Conservation (phyloP, 352 stramenopile genomes). For the Phytophthora ohioensis region DNA sequence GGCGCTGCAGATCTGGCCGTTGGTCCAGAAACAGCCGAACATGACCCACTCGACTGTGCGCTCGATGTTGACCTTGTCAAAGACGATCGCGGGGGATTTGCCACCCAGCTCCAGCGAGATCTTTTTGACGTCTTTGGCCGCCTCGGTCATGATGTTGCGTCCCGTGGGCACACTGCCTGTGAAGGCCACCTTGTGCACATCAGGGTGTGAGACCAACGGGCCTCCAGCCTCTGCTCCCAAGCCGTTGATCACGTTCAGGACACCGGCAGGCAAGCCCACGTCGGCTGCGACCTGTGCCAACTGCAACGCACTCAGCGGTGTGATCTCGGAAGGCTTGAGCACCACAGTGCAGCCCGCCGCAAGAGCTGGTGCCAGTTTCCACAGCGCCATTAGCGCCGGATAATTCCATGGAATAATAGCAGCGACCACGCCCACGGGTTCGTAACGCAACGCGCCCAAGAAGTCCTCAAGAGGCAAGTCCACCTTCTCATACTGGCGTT, state of each 20-base stretch:
- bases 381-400: slow-evolving; percentile 62
- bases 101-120: slow-evolving; percentile 64
- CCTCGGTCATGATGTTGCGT: slow-evolving; percentile 30
- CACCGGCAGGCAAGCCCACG: slow-evolving; percentile 62
- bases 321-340: slow-evolving; percentile 83
- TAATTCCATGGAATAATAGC: slow-evolving; percentile 68
- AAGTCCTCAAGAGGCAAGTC: slow-evolving; percentile 60
- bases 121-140: slow-evolving; percentile 40
- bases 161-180: slow-evolving; percentile 33
- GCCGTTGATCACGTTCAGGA: slow-evolving; percentile 78
- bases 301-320: slow-evolving; percentile 89
- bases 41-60: slow-evolving; percentile 85
- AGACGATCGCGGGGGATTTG: slow-evolving; percentile 91
- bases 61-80: slow-evolving; percentile 72
- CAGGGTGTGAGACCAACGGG: slow-evolving; percentile 64
- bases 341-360: slow-evolving; percentile 92
- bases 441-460: slow-evolving; percentile 55
- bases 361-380: slow-evolving; percentile 89
- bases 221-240: slow-evolving; percentile 70
- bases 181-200: slow-evolving; percentile 44
- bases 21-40: slow-evolving; percentile 56
- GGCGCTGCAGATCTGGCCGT: slow-evolving; percentile 83
- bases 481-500: slow-evolving; percentile 58
- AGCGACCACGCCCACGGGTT: slow-evolving; percentile 73
- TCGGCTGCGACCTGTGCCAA: slow-evolving; percentile 72